Conservation (phyloP, 83 land plant genomes). For the Isoetes engelmannii region DNA sequence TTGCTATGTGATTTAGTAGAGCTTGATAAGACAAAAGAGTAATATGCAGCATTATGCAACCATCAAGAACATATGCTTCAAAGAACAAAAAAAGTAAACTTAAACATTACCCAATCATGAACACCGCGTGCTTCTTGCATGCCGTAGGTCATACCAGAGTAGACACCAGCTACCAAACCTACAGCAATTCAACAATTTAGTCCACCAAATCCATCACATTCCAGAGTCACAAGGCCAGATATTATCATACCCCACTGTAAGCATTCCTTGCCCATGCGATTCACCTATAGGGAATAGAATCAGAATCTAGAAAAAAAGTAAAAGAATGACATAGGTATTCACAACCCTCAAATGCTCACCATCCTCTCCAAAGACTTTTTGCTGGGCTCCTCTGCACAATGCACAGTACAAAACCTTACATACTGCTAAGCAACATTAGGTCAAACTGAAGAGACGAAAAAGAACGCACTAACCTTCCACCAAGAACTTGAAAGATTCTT, state of each 20-base stretch:
- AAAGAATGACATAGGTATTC: too few relatives aligned
- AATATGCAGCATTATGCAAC: too few relatives aligned
- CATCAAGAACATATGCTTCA: neutral
- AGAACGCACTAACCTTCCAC: slow-evolving; percentile 13
- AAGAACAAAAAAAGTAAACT: neutral
- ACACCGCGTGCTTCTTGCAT: slow-evolving; percentile 51
- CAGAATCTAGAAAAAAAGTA: neutral
- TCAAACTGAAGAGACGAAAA: neutral
- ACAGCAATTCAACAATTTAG: neutral
- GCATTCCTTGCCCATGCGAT: slow-evolving; percentile 34
- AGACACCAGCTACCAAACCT: slow-evolving; percentile 38
- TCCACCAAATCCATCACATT: neutral
- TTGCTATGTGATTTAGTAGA: too few relatives aligned
- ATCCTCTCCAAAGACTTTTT: slow-evolving; percentile 33
- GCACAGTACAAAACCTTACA: neutral
- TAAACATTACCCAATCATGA: slow-evolving; percentile 34
- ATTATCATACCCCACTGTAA: slow-evolving; percentile 39
- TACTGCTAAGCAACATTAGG: neutral
- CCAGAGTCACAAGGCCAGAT: neutral
- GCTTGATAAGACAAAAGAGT: too few relatives aligned
- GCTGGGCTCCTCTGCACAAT: slow-evolving; percentile 36
- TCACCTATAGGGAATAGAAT: neutral
- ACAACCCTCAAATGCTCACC: slow-evolving; percentile 12
- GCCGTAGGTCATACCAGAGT: slow-evolving; percentile 36
- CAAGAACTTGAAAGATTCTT: slow-evolving; percentile 27